Evolutionary conservation across 2,329 filamentous ascomycete genomes (phyloP).

Genomic region (Hirsutella thompsonii): DNA sequence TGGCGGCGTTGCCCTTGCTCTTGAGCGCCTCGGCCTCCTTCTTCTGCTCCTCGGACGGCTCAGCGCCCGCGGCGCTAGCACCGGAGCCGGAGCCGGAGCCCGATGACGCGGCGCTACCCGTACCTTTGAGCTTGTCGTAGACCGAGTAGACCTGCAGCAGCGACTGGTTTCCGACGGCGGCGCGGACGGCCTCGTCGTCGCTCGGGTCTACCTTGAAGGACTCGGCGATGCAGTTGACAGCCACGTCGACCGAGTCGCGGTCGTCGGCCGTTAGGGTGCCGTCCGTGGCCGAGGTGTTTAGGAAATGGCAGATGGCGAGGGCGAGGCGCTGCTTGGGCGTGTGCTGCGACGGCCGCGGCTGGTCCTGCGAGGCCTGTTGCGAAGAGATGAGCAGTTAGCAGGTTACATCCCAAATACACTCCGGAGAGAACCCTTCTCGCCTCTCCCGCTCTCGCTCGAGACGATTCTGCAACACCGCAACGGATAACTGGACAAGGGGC

Average conservation of each 20-base stretch:
- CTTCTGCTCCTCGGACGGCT: constrained; percentile 42
- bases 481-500: background rate
- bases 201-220: constrained; percentile 88
- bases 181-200: constrained; percentile 57
- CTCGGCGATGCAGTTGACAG: constrained; percentile 86
- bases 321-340: constrained; percentile 71
- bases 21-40: constrained; percentile 82
- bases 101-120: constrained; percentile 18
- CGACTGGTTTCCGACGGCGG: constrained; percentile 75
- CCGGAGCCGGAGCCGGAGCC: background rate
- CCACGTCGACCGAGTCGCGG: constrained; percentile 86
- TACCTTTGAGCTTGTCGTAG: constrained; percentile 84
- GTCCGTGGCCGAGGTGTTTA: constrained; percentile 70
- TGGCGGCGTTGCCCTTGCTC: constrained; percentile 82
- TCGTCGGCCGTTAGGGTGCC: constrained; percentile 83
- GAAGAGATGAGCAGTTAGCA: too few relatives aligned
- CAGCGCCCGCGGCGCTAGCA: constrained; percentile 17
- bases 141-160: constrained; percentile 87
- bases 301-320: constrained; percentile 94
- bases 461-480: background rate
- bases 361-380: constrained; percentile 21
- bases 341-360: background rate
- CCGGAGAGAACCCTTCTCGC: too few relatives aligned
- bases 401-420: too few relatives aligned
- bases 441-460: too few relatives aligned